Base-by-base conservation (phyloP, 179 eudicot species). In the Gypsophila paniculata region DNA sequence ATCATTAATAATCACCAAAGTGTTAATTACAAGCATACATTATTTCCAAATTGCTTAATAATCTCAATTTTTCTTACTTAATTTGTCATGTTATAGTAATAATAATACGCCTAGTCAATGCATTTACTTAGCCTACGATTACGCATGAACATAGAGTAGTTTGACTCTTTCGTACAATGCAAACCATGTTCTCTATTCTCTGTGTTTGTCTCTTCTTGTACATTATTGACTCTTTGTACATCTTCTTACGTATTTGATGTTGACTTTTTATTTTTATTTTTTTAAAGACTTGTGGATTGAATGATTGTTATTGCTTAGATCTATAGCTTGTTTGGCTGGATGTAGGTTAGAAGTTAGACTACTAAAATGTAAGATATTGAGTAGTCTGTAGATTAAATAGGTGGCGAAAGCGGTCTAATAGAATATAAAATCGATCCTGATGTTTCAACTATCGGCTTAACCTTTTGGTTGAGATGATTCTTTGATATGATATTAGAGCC, bases 111-210 rank as follows among this genome's bases (percentile, higher is more conserved):
- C 14, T 21, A 71, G 74, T 71, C 74, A 72, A 72, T 46, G 46
- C 32, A 3, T 29, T 39, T 14, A 58, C 49, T 38, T 14, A 57
- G 12, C 57, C 70, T 66, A 66, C 54, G 21, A 66, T 44, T 66
- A 66, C 55, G 70, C 38, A 66, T 48, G 55, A 66, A 11, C 32
- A 44, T 25, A 5, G 18, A 48, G 10, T 23, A 4, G 34, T 38
- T 71, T 60, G 74, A 60, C 67, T 61, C 42, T 17, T 60, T 59
- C 42, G 63, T 72, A 29, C 39, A 60, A 38, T 72, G 18, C 23
- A 60, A 38, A 48, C 32, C 75, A 61, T 61, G 68, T 29, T 32
- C 58, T 72, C 26, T 49, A 29, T 29, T 72, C 21, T 23, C 61
- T 17, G 21, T 38, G 36, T 19, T 55, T 3, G 34, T 34, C 14